A percentile compares a stretch with the other conserved stretches of the same genome.
These are phyloP conservation scores for Hanseniaspora guilliermondii DNA, from an alignment of 805 yeast species.

Conservation along the genomic window DNA sequence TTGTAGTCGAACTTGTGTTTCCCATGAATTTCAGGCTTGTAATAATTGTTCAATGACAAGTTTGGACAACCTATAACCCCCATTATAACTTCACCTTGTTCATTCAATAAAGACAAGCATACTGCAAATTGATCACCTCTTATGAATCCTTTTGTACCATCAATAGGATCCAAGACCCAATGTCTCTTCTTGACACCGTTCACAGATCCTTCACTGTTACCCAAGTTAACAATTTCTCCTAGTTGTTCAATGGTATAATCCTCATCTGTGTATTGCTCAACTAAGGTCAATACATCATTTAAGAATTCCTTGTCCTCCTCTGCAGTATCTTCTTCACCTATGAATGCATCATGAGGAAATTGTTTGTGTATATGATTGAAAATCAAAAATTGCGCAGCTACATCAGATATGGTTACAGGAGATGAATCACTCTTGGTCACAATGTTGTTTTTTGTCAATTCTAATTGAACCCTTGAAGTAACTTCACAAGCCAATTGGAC, in stretches of 20 bases:
- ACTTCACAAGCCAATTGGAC: conserved; percentile 75
- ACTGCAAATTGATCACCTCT: conserved; percentile 96
- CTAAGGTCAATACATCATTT: conserved; percentile 38
- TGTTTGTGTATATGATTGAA: conserved; percentile 67
- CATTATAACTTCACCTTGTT: conserved; percentile 68
- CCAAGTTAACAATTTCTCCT: conserved; percentile 54
- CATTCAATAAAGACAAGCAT: conserved; percentile 70
- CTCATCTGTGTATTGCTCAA: conserved; percentile 26
- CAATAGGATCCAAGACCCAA: conserved; percentile 98
- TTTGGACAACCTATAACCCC: conserved; percentile 98
- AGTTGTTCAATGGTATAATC: conserved; percentile 38
- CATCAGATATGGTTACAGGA: conserved; percentile 95
- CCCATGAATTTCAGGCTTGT: conserved; percentile 1
- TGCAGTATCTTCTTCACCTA: conserved; percentile 86
- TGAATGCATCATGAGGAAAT: conserved; percentile 76
- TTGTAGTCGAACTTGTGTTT: conserved; percentile 23
- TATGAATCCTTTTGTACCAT: conserved; percentile 92
- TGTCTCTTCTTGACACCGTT: conserved; percentile 45
- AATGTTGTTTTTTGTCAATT: conserved; percentile 37
- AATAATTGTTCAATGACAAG: conserved; percentile 33
- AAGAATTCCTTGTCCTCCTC: conserved; percentile 43
- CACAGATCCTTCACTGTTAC: conserved; percentile 66
- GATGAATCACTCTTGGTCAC: conserved; percentile 77
- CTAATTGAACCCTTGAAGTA: conserved; percentile 51
- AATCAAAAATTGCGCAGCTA: conserved; percentile 87